Evolutionary conservation across 2,329 filamentous ascomycete species (phyloP).

Genomic region (Trichoderma harzianum): DNA sequence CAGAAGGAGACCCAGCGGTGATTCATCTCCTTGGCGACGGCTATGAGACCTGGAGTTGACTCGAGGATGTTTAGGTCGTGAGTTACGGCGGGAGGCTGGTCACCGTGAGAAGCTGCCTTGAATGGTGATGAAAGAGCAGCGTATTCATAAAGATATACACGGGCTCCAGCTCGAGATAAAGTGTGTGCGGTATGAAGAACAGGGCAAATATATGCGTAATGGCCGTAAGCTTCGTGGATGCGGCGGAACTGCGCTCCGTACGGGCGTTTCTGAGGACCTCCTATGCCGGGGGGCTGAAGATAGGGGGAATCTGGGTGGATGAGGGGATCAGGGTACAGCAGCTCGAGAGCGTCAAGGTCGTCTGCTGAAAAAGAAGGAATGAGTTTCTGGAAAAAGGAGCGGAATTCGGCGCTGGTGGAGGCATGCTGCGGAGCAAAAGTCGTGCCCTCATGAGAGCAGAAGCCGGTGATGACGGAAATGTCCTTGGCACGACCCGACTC

Average conservation of each 20-base stretch:
- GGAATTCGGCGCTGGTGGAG: conserved; percentile 50
- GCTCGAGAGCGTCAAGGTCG: conserved; percentile 54
- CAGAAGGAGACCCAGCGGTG: conserved; percentile 38
- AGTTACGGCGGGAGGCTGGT: conserved; percentile 42
- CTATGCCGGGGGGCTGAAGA: conserved; percentile 31
- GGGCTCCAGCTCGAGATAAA: conserved; percentile 29
- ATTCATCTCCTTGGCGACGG: conserved; percentile 42
- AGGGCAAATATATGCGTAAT: conserved; percentile 63
- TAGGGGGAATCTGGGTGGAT: conserved; percentile 40
- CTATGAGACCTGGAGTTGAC: conserved; percentile 35
- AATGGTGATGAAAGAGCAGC: conserved; percentile 43
- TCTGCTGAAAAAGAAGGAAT: conserved; percentile 52
- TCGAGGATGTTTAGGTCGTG: conserved; percentile 40
- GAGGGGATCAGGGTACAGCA: conserved; percentile 60
- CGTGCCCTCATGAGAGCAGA: conserved; percentile 67
- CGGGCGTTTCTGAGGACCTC: conserved; percentile 21
- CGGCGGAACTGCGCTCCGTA: conserved; percentile 56
- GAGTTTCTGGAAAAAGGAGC: conserved; percentile 57
- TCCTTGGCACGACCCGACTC: conserved; percentile 44
- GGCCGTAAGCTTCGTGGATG: conserved; percentile 58
- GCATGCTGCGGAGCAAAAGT: conserved; percentile 56
- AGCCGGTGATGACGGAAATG: conserved; percentile 59
- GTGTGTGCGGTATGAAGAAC: conserved; percentile 57
- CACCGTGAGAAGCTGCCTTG: conserved; percentile 46
- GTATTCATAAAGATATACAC: conserved; percentile 58